Percentiles rank a stretch among this genome's conserved stretches.
These are phyloP conservation scores for Helotiales sp. DNA, from an alignment of 2,329 filamentous ascomycete species.

Conservation along the genomic window DNA sequence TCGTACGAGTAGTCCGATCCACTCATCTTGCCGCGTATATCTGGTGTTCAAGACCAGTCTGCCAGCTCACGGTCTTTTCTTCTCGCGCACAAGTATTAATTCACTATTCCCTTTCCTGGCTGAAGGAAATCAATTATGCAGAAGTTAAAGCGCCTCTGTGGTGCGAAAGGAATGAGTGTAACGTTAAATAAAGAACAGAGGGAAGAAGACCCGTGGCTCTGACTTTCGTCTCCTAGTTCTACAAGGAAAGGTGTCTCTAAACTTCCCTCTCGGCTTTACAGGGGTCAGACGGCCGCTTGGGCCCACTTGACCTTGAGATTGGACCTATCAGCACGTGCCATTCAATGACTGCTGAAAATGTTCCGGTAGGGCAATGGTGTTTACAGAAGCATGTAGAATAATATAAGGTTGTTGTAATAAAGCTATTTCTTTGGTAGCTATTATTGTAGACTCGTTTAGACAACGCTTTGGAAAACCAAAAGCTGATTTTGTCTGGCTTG, in stretches of 20 bases:
- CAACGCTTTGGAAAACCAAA: not conserved
- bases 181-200: conserved; percentile 13
- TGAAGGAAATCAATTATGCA: conserved; percentile 11
- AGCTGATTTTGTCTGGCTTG: not conserved
- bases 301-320: not conserved
- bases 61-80: conserved; percentile 16
- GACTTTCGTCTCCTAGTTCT: conserved; percentile 8
- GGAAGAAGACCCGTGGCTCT: conserved; percentile 14
- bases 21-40: conserved; percentile 33
- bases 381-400: not conserved
- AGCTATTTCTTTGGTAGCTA: too few relatives aligned
- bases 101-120: too few relatives aligned
- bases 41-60: conserved; percentile 26
- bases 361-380: not conserved
- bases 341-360: not conserved
- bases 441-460: not conserved
- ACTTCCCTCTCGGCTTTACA: not conserved
- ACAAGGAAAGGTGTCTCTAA: conserved; percentile 18
- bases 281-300: too few relatives aligned
- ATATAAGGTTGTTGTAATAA: too few relatives aligned
- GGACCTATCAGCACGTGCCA: not conserved
- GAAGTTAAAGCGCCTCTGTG: not conserved
- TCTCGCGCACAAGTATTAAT: conserved; percentile 21
- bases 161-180: not conserved
- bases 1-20: conserved; percentile 92